phyloP scores from a whole-genome alignment of 1,139 yeast species.

The Fermentozyma sake region DNA sequence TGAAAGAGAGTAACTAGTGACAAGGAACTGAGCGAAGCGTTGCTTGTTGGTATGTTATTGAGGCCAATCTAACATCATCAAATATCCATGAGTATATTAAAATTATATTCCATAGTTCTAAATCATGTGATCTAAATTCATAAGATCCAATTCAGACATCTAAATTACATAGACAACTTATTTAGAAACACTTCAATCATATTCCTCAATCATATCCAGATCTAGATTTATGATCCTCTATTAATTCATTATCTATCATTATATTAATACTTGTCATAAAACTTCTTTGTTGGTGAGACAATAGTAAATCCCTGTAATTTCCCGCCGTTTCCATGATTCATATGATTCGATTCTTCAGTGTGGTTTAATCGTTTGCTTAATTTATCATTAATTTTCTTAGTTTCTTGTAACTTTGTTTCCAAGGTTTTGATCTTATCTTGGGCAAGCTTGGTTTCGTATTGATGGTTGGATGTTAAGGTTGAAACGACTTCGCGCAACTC shows the following conservation, averaged over 20 bases:
- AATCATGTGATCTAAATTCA: too few relatives aligned
- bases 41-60: too few relatives aligned
- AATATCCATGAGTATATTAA: too few relatives aligned
- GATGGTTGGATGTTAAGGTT: slow-evolving; percentile 32
- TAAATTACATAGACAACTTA: too few relatives aligned
- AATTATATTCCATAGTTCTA: too few relatives aligned
- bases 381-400: slow-evolving; percentile 31
- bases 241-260: too few relatives aligned
- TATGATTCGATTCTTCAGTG: slow-evolving; percentile 3
- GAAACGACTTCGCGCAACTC: slow-evolving; percentile 53
- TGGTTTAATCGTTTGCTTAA: slow-evolving; percentile 24
- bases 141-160: too few relatives aligned
- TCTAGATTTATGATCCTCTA: too few relatives aligned
- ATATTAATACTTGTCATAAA: slow-evolving; percentile 20
- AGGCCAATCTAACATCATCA: too few relatives aligned
- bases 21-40: too few relatives aligned
- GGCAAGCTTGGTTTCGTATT: slow-evolving; percentile 33
- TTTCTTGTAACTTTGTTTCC: slow-evolving; percentile 36
- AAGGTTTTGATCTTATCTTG: slow-evolving; percentile 40
- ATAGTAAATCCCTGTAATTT: slow-evolving; percentile 40
- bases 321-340: slow-evolving; percentile 24
- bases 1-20: background rate
- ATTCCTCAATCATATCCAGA: too few relatives aligned
- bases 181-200: too few relatives aligned
- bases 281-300: slow-evolving; percentile 34